Evolutionary conservation across 2,329 filamentous ascomycete genomes (phyloP).

Genomic region (Aspergillus nomiae): DNA sequence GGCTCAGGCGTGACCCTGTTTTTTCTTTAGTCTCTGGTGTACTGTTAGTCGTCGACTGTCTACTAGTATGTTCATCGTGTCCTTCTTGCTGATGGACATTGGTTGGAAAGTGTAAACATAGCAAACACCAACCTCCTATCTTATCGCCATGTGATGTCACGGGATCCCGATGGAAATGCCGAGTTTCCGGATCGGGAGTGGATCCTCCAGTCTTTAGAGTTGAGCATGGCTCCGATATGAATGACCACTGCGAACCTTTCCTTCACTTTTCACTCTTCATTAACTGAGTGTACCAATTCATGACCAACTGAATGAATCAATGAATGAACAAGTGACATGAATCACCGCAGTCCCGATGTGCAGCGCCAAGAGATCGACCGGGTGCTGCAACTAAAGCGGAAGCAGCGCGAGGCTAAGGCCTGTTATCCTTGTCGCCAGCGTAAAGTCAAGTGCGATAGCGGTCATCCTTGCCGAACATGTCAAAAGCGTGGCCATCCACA

Average conservation of each 20-base stretch:
- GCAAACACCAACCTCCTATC: background rate
- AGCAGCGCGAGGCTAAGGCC: conserved; percentile 32
- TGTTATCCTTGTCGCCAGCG: conserved; percentile 39
- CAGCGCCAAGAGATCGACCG: conserved; percentile 32
- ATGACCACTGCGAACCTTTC: background rate
- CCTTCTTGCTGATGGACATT: background rate
- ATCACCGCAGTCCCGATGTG: conserved; percentile 5
- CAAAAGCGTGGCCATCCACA: conserved; percentile 29
- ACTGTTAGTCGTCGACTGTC: too few relatives aligned
- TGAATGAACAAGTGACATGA: background rate
- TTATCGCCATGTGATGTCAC: background rate
- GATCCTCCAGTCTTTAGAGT: background rate
- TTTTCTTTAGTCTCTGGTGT: background rate
- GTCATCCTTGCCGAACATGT: conserved; percentile 32
- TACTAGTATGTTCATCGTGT: too few relatives aligned
- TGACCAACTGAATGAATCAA: background rate
- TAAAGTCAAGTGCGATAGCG: conserved; percentile 39
- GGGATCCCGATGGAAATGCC: background rate
- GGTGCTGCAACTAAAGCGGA: conserved; percentile 29
- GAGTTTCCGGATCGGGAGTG: background rate
- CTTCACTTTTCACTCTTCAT: background rate
- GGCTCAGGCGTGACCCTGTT: rapidly evolving
- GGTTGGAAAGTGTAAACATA: background rate
- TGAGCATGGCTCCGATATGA: background rate
- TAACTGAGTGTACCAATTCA: background rate